These are phyloP conservation scores for Persicaria tinctoria DNA, from an alignment of 148 eudicot genomes.

Conservation along the genomic window DNA sequence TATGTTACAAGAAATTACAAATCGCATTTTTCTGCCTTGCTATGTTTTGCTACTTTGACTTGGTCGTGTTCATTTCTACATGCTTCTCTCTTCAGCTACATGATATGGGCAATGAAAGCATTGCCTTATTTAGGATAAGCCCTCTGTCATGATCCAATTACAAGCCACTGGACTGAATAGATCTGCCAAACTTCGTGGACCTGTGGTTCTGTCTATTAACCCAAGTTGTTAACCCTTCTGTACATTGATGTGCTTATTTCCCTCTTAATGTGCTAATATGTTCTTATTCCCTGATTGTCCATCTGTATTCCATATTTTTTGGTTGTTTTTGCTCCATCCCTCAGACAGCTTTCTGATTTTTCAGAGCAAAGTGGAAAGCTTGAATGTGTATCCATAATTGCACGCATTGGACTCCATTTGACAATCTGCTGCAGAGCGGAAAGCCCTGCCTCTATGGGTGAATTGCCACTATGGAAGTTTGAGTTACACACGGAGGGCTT, in stretches of 20 bases:
- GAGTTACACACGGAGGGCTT: conserved; percentile 68
- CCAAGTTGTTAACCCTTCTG: too few relatives aligned
- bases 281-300: not conserved
- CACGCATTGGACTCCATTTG: conserved; percentile 65
- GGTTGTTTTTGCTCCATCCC: not conserved
- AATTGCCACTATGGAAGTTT: conserved; percentile 90
- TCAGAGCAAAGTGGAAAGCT: conserved; percentile 98
- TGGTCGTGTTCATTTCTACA: not conserved
- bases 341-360: conserved; percentile 3
- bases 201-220: too few relatives aligned
- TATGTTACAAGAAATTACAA: not conserved
- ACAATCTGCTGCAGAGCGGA: conserved; percentile 87
- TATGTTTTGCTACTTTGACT: not conserved
- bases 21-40: not conserved
- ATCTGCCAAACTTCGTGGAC: not conserved
- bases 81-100: not conserved
- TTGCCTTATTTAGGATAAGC: not conserved
- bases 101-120: not conserved
- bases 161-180: not conserved
- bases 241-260: too few relatives aligned
- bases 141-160: not conserved
- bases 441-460: conserved; percentile 91
- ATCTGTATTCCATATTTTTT: not conserved
- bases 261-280: not conserved
- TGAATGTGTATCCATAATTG: conserved; percentile 71